Evolutionary conservation across 1,284 basidiomycete genomes (phyloP), one percentile per base, ranked within the genome.

Genomic region (Sanghuangporus weigelae): DNA sequence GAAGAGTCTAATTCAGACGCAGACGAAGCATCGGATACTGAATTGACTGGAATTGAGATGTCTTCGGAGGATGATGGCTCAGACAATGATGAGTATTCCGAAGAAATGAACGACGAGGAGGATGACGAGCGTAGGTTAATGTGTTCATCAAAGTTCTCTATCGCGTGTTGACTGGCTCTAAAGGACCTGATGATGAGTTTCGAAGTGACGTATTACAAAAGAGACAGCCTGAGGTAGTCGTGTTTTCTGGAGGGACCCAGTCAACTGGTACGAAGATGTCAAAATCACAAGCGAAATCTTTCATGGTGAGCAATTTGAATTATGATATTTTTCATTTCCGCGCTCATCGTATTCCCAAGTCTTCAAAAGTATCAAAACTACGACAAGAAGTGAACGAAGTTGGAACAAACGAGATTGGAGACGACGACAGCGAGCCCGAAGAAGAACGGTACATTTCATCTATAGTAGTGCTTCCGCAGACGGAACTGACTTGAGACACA

Each of bases 331-430:
- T 66, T 10, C 6, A n/a, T 19, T 54, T 23, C 23, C 35, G 44
- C 56, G 50, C 60, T 16, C 23, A 40, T 40, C 12, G 7, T 6
- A 60, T 19, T 58, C 8, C 31, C 26, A 68, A 92, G 91, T 93
- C 91, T 2, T 89, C 90, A 21, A 92, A 88, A 76, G 82, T 90
- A 19, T 80, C 82, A 14, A 86, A 85, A 70, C 66, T 90, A 50
- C 78, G 78, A 36, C 67, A 73, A 23, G 57, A 66, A 16, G 39
- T 58, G 40, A 7, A n/a, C 4, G 60, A 62, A 19, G 67, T 63
- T 7, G 67, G 65, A 59, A 67, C 67, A 53, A 67, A 68, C 3
- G 66, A 69, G 46, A 71, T 71, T 63, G 69, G 26, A 68, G 21
- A 68, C 11, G 63, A 67, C 8, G 70, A 73, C 14, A 72, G 76